Percentiles rank a stretch among this genome's conserved stretches.
Evolutionary conservation across 2,329 filamentous ascomycete genomes (phyloP).

Genomic region (Arthroderma sp.): DNA sequence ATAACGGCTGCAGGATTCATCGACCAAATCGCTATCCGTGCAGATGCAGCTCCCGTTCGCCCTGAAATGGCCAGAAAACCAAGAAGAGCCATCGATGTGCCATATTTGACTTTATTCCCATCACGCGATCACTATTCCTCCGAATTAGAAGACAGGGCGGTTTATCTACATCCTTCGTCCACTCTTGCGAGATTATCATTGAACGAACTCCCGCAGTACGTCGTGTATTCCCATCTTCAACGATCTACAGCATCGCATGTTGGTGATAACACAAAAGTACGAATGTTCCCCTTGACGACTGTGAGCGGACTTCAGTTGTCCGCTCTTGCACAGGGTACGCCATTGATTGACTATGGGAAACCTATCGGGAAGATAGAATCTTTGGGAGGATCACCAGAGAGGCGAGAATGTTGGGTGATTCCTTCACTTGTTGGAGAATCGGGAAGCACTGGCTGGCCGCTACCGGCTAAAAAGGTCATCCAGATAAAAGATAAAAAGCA

Average conservation of each 20-base stretch:
- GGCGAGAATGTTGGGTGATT: slow-evolving; percentile 71
- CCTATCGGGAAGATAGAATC: slow-evolving; percentile 69
- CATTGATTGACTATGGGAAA: slow-evolving; percentile 73
- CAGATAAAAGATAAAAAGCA: slow-evolving; percentile 62
- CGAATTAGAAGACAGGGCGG: slow-evolving; percentile 48
- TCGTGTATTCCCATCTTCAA: slow-evolving; percentile 80
- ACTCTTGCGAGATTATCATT: slow-evolving; percentile 58
- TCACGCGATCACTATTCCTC: slow-evolving; percentile 37
- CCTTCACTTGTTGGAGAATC: slow-evolving; percentile 61
- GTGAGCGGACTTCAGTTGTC: slow-evolving; percentile 64
- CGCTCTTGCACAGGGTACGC: slow-evolving; percentile 70
- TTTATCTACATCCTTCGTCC: slow-evolving; percentile 81
- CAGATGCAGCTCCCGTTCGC: slow-evolving; percentile 67
- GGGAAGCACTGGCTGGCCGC: slow-evolving; percentile 63
- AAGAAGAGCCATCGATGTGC: slow-evolving; percentile 77
- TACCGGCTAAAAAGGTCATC: slow-evolving; percentile 72
- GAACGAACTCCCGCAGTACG: slow-evolving; percentile 70
- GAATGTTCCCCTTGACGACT: slow-evolving; percentile 80
- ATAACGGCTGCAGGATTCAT: slow-evolving; percentile 88
- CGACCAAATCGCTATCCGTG: slow-evolving; percentile 85
- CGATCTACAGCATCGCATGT: slow-evolving; percentile 46
- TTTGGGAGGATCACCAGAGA: slow-evolving; percentile 36
- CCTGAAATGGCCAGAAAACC: slow-evolving; percentile 57
- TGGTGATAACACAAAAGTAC: slow-evolving; percentile 55
- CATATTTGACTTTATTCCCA: slow-evolving; percentile 77